phyloP scores from a whole-genome alignment of 2,329 filamentous ascomycete species.

The Penicillium sp. region DNA sequence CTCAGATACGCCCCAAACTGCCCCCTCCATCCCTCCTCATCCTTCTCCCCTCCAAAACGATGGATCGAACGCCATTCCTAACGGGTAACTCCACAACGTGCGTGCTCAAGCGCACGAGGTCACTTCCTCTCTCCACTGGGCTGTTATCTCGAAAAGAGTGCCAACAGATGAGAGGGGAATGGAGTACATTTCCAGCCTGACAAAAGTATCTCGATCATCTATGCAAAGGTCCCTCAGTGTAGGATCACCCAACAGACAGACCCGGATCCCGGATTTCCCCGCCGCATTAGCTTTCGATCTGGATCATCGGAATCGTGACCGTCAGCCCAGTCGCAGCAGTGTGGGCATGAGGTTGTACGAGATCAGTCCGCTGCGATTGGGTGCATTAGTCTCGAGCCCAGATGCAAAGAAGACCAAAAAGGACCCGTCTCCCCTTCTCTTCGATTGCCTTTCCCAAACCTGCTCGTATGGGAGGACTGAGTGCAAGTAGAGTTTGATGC shows the following conservation, averaged over 20 bases:
- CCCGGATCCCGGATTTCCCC: conserved; percentile 21
- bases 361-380: conserved; percentile 23
- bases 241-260: conserved; percentile 7
- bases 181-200: neutral
- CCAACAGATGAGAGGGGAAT: neutral
- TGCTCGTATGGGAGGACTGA: neutral
- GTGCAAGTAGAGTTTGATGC: neutral
- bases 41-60: neutral
- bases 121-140: neutral
- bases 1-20: conserved; percentile 21
- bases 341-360: conserved; percentile 23
- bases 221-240: neutral
- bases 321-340: conserved; percentile 24
- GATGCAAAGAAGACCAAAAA: conserved; percentile 5
- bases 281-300: conserved; percentile 31
- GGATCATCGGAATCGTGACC: conserved; percentile 33
- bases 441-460: neutral
- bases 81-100: conserved; percentile 3
- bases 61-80: neutral
- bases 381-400: conserved; percentile 9
- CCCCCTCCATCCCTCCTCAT: neutral
- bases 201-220: neutral
- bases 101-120: neutral
- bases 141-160: neutral
- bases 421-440: neutral